Base-by-base conservation (phyloP, 1,284 basidiomycete genomes). In the Heliocybe sulcata region DNA sequence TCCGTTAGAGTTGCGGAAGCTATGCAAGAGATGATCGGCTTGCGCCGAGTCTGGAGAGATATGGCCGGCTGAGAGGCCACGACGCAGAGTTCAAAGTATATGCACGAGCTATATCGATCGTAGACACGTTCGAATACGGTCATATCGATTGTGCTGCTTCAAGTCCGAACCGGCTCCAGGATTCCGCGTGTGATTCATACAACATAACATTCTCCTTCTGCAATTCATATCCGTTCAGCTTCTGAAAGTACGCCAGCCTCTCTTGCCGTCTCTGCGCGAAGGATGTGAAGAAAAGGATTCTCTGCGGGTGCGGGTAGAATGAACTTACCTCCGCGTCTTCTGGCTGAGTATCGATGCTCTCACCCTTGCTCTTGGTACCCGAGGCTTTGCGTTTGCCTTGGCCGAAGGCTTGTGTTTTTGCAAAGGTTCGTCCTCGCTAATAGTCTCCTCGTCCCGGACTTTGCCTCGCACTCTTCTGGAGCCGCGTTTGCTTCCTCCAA, bases 141-240 rank as follows among this genome's bases (percentile, higher is more conserved):
- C n/a, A n/a, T n/a, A n/a, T n/a, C n/a, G n/a, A n/a, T n/a, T n/a
- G n/a, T n/a, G n/a, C n/a, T n/a, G n/a, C n/a, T n/a, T n/a, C n/a
- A n/a, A n/a, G n/a, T n/a, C n/a, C n/a, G n/a, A n/a, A 31, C 6
- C 29, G 29, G 29, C 29, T 31, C 29, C 29, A 6, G 29, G 29
- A 31, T 31, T 31, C 38, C 38, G 12, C 38, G 8, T 3, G 19
- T 42, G 12, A 4, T 9, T 51, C 26, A 51, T 22, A 51, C 50
- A 6, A 51, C 50, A 51, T 51, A 51, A 51, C 50, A 26, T 51
- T 33, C 20, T 51, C 50, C 31, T 26, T 51, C 9, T 26, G 26
- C 14, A 51, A n/a, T 33, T 51, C 26, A 27, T 51, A 51, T 20
- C 31, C 50, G 23, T 51, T 27, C 31, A 51, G 31, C 26, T 35